Evolutionary conservation across 495 filamentous ascomycete genomes (phyloP).

Genomic region (Letharia lupina): DNA sequence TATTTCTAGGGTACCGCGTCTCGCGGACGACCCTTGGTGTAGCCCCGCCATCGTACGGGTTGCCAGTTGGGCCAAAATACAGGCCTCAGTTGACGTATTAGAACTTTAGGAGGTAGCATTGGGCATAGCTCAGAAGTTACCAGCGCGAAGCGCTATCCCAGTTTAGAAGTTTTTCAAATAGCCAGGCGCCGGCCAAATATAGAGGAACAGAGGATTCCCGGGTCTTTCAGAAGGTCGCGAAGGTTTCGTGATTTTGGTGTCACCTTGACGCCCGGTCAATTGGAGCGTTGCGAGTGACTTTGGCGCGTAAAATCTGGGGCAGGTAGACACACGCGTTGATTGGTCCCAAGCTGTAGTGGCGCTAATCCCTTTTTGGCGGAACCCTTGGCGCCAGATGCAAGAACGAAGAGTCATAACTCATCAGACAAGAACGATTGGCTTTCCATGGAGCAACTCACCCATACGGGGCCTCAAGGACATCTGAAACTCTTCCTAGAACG

Average conservation of each 20-base stretch:
- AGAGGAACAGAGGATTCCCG: not conserved
- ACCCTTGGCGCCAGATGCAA: slow-evolving; percentile 14
- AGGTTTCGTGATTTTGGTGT: slow-evolving; percentile 1
- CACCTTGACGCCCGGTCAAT: slow-evolving; percentile 10
- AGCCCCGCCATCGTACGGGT: not conserved
- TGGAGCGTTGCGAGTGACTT: slow-evolving; percentile 8
- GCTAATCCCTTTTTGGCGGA: slow-evolving; percentile 3
- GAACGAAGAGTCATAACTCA: slow-evolving; percentile 10
- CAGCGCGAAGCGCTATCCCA: not conserved
- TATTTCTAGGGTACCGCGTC: slow-evolving; percentile 16
- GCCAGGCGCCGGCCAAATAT: slow-evolving; percentile 24
- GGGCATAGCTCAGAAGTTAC: not conserved
- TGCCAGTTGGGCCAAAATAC: not conserved
- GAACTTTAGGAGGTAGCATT: not conserved
- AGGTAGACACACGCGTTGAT: slow-evolving; percentile 15
- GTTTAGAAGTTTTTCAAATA: slow-evolving; percentile 8
- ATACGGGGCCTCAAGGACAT: not conserved
- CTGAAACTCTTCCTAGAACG: not conserved
- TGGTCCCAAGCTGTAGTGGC: slow-evolving; percentile 3
- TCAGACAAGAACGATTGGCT: slow-evolving; percentile 8
- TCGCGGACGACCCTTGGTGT: not conserved
- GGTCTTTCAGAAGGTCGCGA: slow-evolving; percentile 7
- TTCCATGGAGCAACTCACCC: not conserved
- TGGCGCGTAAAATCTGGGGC: slow-evolving; percentile 15
- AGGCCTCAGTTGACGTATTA: not conserved